phyloP scores from a whole-genome alignment of 305 asterid genomes.

The Solanum hybrid region DNA sequence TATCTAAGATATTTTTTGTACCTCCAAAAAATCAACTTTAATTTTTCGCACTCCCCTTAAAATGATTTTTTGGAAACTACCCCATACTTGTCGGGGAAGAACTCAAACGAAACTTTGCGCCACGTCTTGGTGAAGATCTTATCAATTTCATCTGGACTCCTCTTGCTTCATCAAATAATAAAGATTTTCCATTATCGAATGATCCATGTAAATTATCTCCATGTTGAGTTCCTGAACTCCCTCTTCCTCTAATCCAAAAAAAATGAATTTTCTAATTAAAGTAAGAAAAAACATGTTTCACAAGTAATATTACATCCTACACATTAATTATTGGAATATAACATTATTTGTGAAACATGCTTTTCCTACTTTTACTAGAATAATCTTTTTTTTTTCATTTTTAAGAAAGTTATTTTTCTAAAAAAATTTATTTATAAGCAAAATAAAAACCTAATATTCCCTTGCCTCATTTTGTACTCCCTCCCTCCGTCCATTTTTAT shows the following conservation, averaged over 20 bases:
- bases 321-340: neutral
- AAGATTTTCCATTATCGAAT: neutral
- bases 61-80: neutral
- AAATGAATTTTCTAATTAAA: too few relatives aligned
- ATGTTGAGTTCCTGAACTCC: neutral
- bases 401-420: neutral
- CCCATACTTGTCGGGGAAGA: neutral
- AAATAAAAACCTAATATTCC: neutral
- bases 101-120: neutral
- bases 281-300: neutral
- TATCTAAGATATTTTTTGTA: too few relatives aligned
- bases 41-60: neutral
- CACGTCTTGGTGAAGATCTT: neutral
- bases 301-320: neutral
- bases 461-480: neutral
- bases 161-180: neutral
- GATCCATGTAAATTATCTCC: too few relatives aligned
- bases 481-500: neutral
- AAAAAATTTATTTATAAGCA: too few relatives aligned
- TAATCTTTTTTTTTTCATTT: neutral
- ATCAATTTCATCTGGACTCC: neutral
- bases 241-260: neutral
- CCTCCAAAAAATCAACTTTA: fast-evolving
- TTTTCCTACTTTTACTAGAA: neutral
- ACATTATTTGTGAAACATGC: neutral